Evolutionary conservation across 345 rosid genomes (phyloP).

Genomic region (Eucalyptus guilfoylei): DNA sequence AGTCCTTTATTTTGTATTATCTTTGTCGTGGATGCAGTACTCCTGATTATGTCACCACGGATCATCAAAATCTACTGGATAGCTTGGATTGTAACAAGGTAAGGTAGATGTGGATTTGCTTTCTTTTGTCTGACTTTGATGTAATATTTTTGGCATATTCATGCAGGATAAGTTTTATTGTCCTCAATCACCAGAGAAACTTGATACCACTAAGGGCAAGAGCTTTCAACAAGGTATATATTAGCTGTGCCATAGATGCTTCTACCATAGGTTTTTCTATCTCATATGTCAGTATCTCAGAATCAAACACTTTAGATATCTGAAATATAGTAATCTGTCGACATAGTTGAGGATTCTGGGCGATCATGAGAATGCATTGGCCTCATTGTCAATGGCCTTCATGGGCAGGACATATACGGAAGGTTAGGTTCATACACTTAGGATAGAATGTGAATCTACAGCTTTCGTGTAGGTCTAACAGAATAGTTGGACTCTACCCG

Average conservation of each 20-base stretch:
- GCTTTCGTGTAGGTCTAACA: not conserved
- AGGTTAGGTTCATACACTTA: not conserved
- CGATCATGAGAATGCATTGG: not conserved
- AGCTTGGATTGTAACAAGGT: slow-evolving; percentile 58
- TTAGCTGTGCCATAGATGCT: not conserved
- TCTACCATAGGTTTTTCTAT: not conserved
- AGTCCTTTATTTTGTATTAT: not conserved
- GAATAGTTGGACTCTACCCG: not conserved
- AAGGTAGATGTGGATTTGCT: not conserved
- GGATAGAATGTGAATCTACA: not conserved
- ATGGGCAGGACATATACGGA: not conserved
- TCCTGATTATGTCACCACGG: slow-evolving; percentile 86
- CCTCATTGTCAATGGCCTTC: not conserved
- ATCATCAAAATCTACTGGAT: slow-evolving; percentile 44
- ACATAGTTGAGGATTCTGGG: not conserved
- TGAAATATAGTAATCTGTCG: not conserved
- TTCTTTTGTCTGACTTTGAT: not conserved
- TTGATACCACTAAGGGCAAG: slow-evolving; percentile 40
- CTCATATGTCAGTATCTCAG: not conserved
- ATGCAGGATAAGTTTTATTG: slow-evolving; percentile 61
- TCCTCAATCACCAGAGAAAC: slow-evolving; percentile 72
- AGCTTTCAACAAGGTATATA: slow-evolving; percentile 33
- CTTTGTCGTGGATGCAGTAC: slow-evolving; percentile 39
- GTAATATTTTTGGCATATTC: not conserved
- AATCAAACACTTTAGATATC: not conserved